Evolutionary conservation across 495 filamentous ascomycete species (phyloP).

Genomic region (Echria macrotheca): DNA sequence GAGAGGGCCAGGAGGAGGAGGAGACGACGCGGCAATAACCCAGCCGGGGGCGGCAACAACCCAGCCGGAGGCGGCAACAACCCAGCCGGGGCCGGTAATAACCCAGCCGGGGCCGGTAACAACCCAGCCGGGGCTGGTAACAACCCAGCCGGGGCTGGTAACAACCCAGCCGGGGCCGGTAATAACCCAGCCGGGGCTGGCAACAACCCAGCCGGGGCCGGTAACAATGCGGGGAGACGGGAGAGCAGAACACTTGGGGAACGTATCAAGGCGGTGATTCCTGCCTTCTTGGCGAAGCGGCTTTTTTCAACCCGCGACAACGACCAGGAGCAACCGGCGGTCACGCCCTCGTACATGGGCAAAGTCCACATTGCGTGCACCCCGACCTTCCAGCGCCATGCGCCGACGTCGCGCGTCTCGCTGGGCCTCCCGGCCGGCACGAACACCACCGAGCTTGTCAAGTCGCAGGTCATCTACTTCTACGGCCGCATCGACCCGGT

Average conservation of each 20-base stretch:
- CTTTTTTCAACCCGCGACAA: background rate
- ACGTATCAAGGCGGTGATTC: background rate
- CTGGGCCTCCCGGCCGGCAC: background rate
- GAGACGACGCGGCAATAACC: background rate
- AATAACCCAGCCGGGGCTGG: too few species aligned
- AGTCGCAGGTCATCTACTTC: conserved; percentile 34
- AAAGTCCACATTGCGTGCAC: conserved; percentile 38
- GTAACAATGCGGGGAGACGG: background rate
- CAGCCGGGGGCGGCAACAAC: background rate
- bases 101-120: too few species aligned
- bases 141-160: too few species aligned
- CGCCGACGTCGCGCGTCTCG: background rate
- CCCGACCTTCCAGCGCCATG: conserved; percentile 17
- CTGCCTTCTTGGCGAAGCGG: too few species aligned
- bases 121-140: background rate
- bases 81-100: too few species aligned
- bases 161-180: too few species aligned
- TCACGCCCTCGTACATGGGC: conserved; percentile 28
- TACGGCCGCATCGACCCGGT: conserved; percentile 9
- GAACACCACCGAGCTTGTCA: conserved; percentile 17
- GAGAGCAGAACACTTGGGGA: background rate
- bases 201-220: too few species aligned
- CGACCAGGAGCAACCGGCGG: background rate
- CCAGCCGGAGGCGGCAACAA: too few species aligned
- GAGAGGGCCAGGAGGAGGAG: background rate